Percentiles rank a stretch among this genome's conserved stretches.
Conservation (phyloP, 176 grass and related monocot species). For the Tuctoria greenei region DNA sequence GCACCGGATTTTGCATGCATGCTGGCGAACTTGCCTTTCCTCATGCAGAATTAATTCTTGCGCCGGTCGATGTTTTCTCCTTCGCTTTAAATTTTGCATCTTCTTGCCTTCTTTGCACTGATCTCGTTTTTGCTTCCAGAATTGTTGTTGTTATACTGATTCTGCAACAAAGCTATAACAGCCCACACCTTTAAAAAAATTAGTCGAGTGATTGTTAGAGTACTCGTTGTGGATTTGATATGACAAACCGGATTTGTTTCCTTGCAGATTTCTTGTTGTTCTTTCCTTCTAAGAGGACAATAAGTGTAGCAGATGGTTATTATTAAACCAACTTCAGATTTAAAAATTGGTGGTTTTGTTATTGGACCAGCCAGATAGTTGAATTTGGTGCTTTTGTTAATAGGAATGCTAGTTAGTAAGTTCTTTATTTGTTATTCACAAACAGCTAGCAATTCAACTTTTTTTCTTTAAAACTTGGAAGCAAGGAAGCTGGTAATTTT, state of each 20-base stretch:
- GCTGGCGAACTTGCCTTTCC: background rate
- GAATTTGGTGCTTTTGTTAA: no score
- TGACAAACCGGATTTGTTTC: constrained; percentile 15
- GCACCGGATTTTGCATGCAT: constrained; percentile 34
- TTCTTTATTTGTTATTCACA: no score
- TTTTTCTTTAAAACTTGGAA: constrained; percentile 23
- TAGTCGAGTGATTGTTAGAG: background rate
- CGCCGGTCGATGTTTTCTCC: no score
- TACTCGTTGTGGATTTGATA: background rate
- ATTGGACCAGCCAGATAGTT: constrained; percentile 16
- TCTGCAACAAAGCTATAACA: background rate
- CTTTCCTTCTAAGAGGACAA: constrained; percentile 27
- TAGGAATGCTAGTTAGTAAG: no score
- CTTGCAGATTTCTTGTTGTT: background rate
- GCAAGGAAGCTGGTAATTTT: constrained; percentile 4
- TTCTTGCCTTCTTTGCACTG: background rate
- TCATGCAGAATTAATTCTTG: background rate
- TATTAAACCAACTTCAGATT: background rate
- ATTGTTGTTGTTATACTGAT: background rate
- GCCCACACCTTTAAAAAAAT: background rate
- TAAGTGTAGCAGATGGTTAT: background rate
- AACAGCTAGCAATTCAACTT: no score
- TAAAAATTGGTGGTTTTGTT: background rate
- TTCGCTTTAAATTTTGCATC: background rate
- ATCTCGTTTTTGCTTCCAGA: background rate